A percentile compares a stretch with the other conserved stretches of the same genome.
Conservation (phyloP, 2,329 filamentous ascomycete species). For the Botrytis elliptica region DNA sequence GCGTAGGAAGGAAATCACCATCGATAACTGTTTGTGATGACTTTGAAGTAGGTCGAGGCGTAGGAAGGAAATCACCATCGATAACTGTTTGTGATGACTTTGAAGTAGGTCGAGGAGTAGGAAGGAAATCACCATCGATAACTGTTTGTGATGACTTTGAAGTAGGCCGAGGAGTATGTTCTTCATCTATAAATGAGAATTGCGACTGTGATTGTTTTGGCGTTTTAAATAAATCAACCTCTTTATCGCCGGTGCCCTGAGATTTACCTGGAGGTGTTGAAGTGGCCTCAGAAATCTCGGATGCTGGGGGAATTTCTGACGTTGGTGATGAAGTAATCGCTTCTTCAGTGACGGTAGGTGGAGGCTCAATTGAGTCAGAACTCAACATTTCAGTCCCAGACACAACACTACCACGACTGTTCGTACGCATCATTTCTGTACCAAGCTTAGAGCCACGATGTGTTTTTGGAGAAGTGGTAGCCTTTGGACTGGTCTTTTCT, state of each 20-base stretch:
- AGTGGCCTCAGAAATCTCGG: constrained; percentile 31
- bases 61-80: not conserved
- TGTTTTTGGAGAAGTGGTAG: constrained; percentile 50
- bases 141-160: not conserved
- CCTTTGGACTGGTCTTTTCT: constrained; percentile 44
- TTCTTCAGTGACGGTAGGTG: constrained; percentile 33
- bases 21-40: not conserved
- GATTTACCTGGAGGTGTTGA: constrained; percentile 36
- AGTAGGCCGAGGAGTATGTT: constrained; percentile 9
- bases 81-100: not conserved
- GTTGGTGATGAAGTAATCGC: not conserved
- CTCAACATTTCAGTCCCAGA: constrained; percentile 29
- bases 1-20: not conserved
- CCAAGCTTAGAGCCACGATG: constrained; percentile 84
- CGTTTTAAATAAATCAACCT: constrained; percentile 35
- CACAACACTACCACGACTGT: constrained; percentile 79
- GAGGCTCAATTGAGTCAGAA: constrained; percentile 28
- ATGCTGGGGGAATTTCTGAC: constrained; percentile 30
- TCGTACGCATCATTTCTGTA: constrained; percentile 97
- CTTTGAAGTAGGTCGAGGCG: constrained; percentile 11
- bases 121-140: not conserved
- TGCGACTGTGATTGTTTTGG: constrained; percentile 31
- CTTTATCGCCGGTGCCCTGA: constrained; percentile 24
- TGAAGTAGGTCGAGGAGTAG: constrained; percentile 11
- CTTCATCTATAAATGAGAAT: constrained; percentile 17